Base-by-base conservation (phyloP, 345 rosid genomes). In the Eutrema yunnanense region DNA sequence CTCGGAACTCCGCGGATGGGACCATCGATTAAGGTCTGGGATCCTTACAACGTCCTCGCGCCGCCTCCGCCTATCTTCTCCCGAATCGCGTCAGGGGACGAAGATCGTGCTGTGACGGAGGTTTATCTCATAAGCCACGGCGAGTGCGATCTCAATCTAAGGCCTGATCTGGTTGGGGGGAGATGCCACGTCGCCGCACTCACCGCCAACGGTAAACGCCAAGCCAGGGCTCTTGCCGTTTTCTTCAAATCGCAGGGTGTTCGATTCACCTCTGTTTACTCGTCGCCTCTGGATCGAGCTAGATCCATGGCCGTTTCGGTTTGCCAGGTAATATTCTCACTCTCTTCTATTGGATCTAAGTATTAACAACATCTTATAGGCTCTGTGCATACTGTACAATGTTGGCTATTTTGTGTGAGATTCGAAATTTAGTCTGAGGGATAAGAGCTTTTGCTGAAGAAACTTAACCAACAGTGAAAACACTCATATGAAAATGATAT, bases 21-120 rank as follows among this genome's bases (percentile, higher is more conserved):
- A 1, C 96, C 98, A 0, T 87, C 96, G 0, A 93, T 91, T 79
- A 91, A 89, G 70, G 97, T 94, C 6, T 94, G 96, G 97, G 98
- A 94, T 74, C 97, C 98, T 8, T 94, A 91, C 79, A 91, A 94
- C 63, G 98, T 94, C 64, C 85, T 94, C 22, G 74, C 92, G 7
- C 96, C 94, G 1, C 89, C 88, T 1, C 92, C 51, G 0, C 89
- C 73, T 69, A 55, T 85, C 68, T 73, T 84, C 65, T 69, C 76
- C 69, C 49, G 84, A 34, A 54, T 53, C 61, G 27, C 57, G 1
- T 50, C 79, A 12, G 67, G 67, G 2, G 75, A 75, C 42, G 81
- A 77, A 59, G 86, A 83, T 73, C 81, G 83, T 42, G 41, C 41
- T 44, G 72, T 73, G n/a, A 76, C 79, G 42, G 97, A 88, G 87